Conservation (phyloP, 2,329 filamentous ascomycete species). For the Sclerotinia spermophila region DNA sequence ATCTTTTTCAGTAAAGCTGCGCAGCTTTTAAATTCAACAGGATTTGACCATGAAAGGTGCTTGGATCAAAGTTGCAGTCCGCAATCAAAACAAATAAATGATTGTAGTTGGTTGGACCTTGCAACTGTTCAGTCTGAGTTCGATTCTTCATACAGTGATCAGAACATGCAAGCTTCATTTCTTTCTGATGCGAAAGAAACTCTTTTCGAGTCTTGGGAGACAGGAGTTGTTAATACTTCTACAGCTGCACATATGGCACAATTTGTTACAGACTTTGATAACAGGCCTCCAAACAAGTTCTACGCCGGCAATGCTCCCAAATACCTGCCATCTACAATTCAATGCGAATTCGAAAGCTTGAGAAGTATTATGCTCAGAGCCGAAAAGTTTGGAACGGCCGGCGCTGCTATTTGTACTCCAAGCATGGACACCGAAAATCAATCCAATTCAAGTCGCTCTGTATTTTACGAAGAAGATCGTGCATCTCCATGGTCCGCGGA, state of each 20-base stretch:
- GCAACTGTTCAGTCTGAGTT: background rate
- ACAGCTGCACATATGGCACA: background rate
- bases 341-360: fast-evolving
- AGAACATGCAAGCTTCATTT: background rate
- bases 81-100: background rate
- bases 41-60: background rate
- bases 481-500: background rate
- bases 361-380: background rate
- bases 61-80: background rate
- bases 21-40: background rate
- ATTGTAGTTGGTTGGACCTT: background rate
- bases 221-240: background rate
- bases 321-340: too few relatives aligned
- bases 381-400: background rate
- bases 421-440: background rate
- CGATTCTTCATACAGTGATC: too few relatives aligned
- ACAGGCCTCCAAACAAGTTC: background rate
- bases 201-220: too few relatives aligned
- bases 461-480: background rate
- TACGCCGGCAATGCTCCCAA: background rate
- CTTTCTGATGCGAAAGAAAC: background rate
- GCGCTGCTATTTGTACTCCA: too few relatives aligned
- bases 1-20: background rate
- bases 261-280: background rate
- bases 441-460: fast-evolving